A percentile compares a stretch with the other conserved stretches of the same genome.
Conservation (phyloP, 768 basidiomycete genomes). For the Boletus vermiculosoides region DNA sequence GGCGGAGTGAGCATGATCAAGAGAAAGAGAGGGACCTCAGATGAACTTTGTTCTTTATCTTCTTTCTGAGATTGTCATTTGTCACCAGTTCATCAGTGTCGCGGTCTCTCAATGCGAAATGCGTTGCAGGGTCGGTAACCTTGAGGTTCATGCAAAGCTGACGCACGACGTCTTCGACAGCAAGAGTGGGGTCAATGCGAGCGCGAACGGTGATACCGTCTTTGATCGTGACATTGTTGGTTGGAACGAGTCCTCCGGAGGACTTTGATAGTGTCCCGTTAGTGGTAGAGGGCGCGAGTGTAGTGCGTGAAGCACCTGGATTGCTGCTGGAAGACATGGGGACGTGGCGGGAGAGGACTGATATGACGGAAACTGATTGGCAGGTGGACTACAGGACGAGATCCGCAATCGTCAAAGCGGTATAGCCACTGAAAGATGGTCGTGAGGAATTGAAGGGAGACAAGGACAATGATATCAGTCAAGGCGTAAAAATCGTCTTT, state of each 20-base stretch:
- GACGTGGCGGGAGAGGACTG: not conserved
- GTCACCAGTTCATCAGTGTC: constrained; percentile 83
- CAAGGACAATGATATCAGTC: constrained; percentile 35
- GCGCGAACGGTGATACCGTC: constrained; percentile 76
- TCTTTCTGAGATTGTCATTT: constrained; percentile 80
- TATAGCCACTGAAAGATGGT: constrained; percentile 3
- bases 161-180: constrained; percentile 80
- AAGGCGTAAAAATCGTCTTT: constrained; percentile 42
- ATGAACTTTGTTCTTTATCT: constrained; percentile 74
- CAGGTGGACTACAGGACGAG: not conserved
- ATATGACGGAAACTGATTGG: not conserved
- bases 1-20: not conserved
- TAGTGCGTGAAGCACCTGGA: constrained; percentile 31
- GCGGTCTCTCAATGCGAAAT: constrained; percentile 74
- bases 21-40: constrained; percentile 56
- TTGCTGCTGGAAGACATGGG: constrained; percentile 31
- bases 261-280: constrained; percentile 41
- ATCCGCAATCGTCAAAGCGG: not conserved
- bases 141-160: constrained; percentile 81
- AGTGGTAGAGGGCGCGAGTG: constrained; percentile 26
- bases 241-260: constrained; percentile 60
- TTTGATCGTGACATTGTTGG: constrained; percentile 78
- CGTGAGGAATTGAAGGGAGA: constrained; percentile 5
- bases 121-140: constrained; percentile 66
- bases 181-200: constrained; percentile 80